Conservation (phyloP, 2,329 filamentous ascomycete species). For the Coleophoma eucalyptorum region DNA sequence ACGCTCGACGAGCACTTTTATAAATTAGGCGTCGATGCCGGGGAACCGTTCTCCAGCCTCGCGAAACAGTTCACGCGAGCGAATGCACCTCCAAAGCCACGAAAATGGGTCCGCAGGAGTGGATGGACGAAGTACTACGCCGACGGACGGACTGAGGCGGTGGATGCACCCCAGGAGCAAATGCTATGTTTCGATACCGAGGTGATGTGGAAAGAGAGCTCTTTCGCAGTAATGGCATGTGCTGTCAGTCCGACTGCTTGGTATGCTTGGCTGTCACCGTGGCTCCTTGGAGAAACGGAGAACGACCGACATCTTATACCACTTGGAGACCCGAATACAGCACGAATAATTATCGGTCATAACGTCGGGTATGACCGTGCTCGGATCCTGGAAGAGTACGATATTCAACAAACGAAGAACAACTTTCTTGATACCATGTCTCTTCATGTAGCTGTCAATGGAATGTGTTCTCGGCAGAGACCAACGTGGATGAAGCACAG, state of each 20-base stretch:
- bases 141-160: slow-evolving; percentile 67
- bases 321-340: slow-evolving; percentile 69
- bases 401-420: slow-evolving; percentile 75
- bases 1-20: slow-evolving; percentile 93
- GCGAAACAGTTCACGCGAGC: slow-evolving; percentile 71
- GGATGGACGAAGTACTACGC: slow-evolving; percentile 92
- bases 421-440: slow-evolving; percentile 98
- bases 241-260: slow-evolving; percentile 85
- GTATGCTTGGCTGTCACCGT: slow-evolving; percentile 98
- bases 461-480: slow-evolving; percentile 95
- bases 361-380: slow-evolving; percentile 95
- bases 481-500: slow-evolving; percentile 97
- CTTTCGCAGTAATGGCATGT: slow-evolving; percentile 95
- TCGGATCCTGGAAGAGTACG: slow-evolving; percentile 84
- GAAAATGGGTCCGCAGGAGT: slow-evolving; percentile 72
- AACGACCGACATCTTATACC: slow-evolving; percentile 80
- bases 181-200: slow-evolving; percentile 95
- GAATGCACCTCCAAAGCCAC: slow-evolving; percentile 54
- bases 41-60: slow-evolving; percentile 75
- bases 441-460: slow-evolving; percentile 93
- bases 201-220: slow-evolving; percentile 90
- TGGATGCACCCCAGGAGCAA: slow-evolving; percentile 73
- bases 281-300: slow-evolving; percentile 80
- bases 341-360: slow-evolving; percentile 84
- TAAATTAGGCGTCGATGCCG: slow-evolving; percentile 79